These are phyloP conservation scores for Colletotrichum sublineola DNA, from an alignment of 2,329 filamentous ascomycete genomes.

Conservation along the genomic window DNA sequence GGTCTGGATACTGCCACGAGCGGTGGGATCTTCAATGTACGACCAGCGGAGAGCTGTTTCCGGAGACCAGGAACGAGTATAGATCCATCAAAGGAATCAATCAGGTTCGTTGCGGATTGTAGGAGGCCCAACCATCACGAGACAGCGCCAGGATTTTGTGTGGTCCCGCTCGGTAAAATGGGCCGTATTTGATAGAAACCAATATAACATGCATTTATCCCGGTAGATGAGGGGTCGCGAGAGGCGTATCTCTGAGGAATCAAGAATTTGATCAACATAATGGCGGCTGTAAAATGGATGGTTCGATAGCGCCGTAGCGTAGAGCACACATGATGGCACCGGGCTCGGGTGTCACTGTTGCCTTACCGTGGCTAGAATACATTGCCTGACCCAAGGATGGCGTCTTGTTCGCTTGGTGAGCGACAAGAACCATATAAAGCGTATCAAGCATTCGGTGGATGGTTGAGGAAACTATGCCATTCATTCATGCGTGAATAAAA, in stretches of 20 bases:
- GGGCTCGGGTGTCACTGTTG: background rate
- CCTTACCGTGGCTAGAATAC: background rate
- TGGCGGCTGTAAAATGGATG: background rate
- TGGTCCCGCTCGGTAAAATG: background rate
- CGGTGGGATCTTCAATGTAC: background rate
- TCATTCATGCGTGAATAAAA: too few species aligned
- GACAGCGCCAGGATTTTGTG: background rate
- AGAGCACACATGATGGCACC: too few species aligned
- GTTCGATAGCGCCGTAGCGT: background rate
- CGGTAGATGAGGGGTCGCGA: constrained; percentile 2
- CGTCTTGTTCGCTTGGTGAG: background rate
- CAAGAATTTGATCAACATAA: background rate
- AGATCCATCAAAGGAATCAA: background rate
- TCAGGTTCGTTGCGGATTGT: background rate
- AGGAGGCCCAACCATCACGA: background rate
- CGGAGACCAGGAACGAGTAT: constrained; percentile 1
- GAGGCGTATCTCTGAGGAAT: background rate
- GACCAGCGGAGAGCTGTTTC: constrained; percentile 13
- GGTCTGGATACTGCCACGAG: background rate
- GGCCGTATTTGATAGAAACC: background rate
- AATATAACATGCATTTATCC: constrained; percentile 25
- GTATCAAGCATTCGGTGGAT: background rate
- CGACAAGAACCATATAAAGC: background rate
- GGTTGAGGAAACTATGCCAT: too few species aligned
- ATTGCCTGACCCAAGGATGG: too few species aligned